Evolutionary conservation across 2,329 filamentous ascomycete genomes (phyloP).

Genomic region (Scolecobasidium constrictum): DNA sequence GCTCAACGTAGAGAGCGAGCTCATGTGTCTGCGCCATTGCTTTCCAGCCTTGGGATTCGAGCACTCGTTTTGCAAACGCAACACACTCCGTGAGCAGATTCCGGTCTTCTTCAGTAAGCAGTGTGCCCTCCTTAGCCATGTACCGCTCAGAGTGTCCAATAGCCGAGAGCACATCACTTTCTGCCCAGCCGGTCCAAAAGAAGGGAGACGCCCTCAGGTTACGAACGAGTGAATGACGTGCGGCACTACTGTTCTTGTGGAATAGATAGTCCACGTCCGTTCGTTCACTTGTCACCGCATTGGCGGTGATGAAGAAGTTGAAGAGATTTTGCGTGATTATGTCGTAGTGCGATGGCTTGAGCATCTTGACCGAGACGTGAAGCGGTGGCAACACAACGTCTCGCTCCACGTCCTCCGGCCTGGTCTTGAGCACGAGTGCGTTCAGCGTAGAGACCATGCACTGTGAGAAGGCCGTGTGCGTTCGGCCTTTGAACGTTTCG

Average conservation of each 20-base stretch:
- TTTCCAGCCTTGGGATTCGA: constrained; percentile 51
- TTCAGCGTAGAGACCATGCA: constrained; percentile 62
- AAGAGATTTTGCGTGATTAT: constrained; percentile 77
- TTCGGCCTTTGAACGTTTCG: constrained; percentile 37
- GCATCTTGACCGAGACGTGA: constrained; percentile 56
- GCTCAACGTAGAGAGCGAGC: constrained; percentile 59
- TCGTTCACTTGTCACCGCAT: constrained; percentile 79
- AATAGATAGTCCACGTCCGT: constrained; percentile 82
- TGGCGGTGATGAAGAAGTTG: constrained; percentile 71
- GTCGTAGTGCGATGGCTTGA: constrained; percentile 79
- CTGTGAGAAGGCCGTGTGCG: constrained; percentile 42
- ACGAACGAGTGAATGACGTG: constrained; percentile 56
- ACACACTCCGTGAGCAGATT: constrained; percentile 53
- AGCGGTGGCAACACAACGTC: constrained; percentile 60
- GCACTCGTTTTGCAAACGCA: constrained; percentile 48
- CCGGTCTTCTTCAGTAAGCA: constrained; percentile 51
- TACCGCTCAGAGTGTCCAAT: constrained; percentile 59
- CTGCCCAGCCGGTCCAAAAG: constrained; percentile 69
- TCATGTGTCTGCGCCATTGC: constrained; percentile 63
- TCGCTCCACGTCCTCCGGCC: constrained; percentile 54
- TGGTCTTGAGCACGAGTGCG: constrained; percentile 72
- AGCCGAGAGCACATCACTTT: constrained; percentile 50
- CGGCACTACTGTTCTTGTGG: constrained; percentile 59
- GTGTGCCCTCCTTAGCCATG: constrained; percentile 48
- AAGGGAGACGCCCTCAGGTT: constrained; percentile 80